Evolutionary conservation across 2,329 filamentous ascomycete species (phyloP).

Genomic region (Xylaria multiplex): DNA sequence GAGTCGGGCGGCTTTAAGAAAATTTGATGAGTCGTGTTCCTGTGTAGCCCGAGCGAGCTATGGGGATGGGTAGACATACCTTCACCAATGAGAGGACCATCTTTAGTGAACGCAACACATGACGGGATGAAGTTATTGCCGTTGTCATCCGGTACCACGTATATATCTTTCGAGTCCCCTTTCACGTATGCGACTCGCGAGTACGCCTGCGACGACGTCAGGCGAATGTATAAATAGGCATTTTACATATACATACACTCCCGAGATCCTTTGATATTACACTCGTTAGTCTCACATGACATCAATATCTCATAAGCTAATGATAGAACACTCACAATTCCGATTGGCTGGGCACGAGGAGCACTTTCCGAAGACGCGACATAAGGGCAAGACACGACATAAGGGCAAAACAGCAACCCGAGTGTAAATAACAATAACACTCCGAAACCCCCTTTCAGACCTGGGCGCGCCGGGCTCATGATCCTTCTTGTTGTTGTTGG

Average conservation of each 20-base stretch:
- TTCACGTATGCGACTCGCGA: conserved; percentile 10
- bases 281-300: not conserved
- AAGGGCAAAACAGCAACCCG: not conserved
- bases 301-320: not conserved
- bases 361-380: not conserved
- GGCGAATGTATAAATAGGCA: not conserved
- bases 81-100: not conserved
- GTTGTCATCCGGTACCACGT: not conserved
- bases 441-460: not conserved
- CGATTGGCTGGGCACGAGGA: not conserved
- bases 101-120: conserved; percentile 13
- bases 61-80: conserved; percentile 4
- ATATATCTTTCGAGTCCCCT: not conserved
- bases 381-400: not conserved
- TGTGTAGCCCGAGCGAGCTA: not conserved
- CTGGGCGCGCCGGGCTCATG: not conserved
- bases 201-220: not conserved
- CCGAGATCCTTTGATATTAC: not conserved
- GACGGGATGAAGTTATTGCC: conserved; percentile 6
- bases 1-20: conserved; percentile 8
- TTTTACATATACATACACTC: conserved; percentile 6
- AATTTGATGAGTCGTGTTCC: not conserved
- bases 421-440: not conserved
- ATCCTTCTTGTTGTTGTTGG: not conserved
- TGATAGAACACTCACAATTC: conserved; percentile 4